phyloP scores from a whole-genome alignment of 805 yeast genomes.

The Wickerhamomyces mucosus region DNA sequence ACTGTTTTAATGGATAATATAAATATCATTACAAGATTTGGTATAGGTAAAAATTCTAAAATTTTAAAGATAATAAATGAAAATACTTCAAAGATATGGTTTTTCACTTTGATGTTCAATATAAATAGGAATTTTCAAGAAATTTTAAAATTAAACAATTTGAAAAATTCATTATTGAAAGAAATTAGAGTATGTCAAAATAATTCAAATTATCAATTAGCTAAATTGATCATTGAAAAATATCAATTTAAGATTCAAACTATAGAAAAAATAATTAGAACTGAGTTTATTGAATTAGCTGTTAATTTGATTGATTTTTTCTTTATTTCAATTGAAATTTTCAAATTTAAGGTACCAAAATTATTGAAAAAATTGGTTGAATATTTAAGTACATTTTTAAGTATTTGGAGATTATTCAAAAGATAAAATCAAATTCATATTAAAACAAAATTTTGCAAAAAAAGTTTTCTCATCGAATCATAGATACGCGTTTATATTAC shows the following conservation, averaged over 20 bases:
- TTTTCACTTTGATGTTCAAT: conserved; percentile 9
- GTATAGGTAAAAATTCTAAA: conserved; percentile 8
- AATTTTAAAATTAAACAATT: conserved; percentile 2
- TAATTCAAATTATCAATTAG: conserved; percentile 1
- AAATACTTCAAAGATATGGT: conserved; percentile 12
- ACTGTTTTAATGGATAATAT: conserved; percentile 13
- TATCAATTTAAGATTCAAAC: conserved; percentile 8
- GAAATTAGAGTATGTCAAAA: conserved; percentile 7
- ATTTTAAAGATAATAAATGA: conserved; percentile 1
- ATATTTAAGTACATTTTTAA: conserved; percentile 9
- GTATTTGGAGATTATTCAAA: conserved; percentile 10
- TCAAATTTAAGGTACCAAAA: conserved; percentile 7
- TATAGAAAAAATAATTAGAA: conserved; percentile 3
- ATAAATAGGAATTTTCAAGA: conserved; percentile 6
- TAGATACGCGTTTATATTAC: too few species aligned
- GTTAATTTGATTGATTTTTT: conserved; percentile 11
- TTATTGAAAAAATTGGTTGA: conserved; percentile 9
- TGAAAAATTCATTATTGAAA: conserved; percentile 2
- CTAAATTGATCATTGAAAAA: conserved; percentile 5
- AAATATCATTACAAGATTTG: conserved; percentile 9
- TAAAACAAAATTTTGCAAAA: too few species aligned
- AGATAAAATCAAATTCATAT: too few species aligned
- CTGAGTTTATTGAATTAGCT: conserved; percentile 5
- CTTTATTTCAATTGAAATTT: conserved; percentile 11
- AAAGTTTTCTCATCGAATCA: too few species aligned